Evolutionary conservation across 2,329 filamentous ascomycete genomes (phyloP).

Genomic region (Herpotrichia juniperi): DNA sequence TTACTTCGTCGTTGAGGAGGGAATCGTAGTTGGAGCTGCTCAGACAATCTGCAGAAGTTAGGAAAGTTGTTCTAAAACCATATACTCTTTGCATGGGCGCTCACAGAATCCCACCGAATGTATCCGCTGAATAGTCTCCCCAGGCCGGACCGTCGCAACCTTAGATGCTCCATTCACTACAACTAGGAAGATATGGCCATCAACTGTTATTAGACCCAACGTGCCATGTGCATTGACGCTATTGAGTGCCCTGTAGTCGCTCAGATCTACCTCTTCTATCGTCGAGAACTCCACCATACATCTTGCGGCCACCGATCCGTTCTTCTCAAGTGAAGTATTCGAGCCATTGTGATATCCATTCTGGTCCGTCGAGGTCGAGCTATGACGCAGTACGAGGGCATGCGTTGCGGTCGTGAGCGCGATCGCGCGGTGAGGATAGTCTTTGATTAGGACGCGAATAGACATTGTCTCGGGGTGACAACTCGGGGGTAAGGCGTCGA

Average conservation of each 20-base stretch:
- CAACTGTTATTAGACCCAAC: slow-evolving; percentile 82
- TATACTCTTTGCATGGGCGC: slow-evolving; percentile 15
- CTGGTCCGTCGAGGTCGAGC: slow-evolving; percentile 65
- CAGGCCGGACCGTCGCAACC: slow-evolving; percentile 82
- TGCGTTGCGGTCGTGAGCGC: slow-evolving; percentile 81
- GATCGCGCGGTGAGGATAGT: slow-evolving; percentile 85
- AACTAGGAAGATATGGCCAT: slow-evolving; percentile 86
- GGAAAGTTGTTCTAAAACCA: background rate
- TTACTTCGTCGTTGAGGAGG: slow-evolving; percentile 64
- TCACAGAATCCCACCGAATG: slow-evolving; percentile 80
- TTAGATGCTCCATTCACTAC: slow-evolving; percentile 81
- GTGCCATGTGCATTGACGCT: slow-evolving; percentile 81
- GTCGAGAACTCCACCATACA: slow-evolving; percentile 90
- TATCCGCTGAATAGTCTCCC: slow-evolving; percentile 89
- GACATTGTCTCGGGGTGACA: slow-evolving; percentile 35
- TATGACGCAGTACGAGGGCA: slow-evolving; percentile 84
- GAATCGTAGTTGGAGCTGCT: slow-evolving; percentile 87
- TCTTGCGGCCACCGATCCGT: slow-evolving; percentile 53
- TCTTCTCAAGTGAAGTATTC: slow-evolving; percentile 56
- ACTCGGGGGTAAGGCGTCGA: slow-evolving; percentile 10
- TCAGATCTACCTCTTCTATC: slow-evolving; percentile 68
- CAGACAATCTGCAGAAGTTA: slow-evolving; percentile 69
- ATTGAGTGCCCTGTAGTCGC: slow-evolving; percentile 77
- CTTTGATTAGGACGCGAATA: slow-evolving; percentile 82
- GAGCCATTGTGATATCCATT: slow-evolving; percentile 61